These are phyloP conservation scores for Paramarasmius palmivorus DNA, from an alignment of 1,284 basidiomycete genomes.

Conservation along the genomic window DNA sequence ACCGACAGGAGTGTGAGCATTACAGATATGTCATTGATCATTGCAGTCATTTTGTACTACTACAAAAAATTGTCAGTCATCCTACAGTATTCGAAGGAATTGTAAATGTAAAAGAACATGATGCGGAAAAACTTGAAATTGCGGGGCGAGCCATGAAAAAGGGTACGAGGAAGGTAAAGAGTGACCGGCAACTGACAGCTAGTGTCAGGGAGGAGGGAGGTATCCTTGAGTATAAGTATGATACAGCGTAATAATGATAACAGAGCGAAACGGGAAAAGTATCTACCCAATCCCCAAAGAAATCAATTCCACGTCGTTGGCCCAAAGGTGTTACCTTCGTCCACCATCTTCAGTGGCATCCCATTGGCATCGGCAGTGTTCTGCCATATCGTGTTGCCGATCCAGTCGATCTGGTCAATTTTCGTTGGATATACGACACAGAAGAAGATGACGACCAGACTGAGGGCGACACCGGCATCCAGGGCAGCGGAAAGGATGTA, in stretches of 20 bases:
- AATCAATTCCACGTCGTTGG: conserved; percentile 52
- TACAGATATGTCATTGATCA: conserved; percentile 2
- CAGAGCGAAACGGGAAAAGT: not conserved
- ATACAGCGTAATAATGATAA: not conserved
- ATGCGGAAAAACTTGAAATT: conserved; percentile 1
- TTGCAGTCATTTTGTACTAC: conserved; percentile 16
- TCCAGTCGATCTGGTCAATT: conserved; percentile 58
- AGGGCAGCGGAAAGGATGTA: conserved; percentile 76
- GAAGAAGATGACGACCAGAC: conserved; percentile 68
- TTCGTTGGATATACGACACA: conserved; percentile 51
- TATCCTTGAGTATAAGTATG: not conserved
- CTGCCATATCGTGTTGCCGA: conserved; percentile 70
- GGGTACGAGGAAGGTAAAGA: not conserved
- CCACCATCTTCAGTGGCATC: conserved; percentile 46
- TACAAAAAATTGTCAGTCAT: conserved; percentile 9
- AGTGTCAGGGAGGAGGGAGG: not conserved
- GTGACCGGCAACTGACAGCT: not conserved
- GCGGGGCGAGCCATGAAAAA: not conserved
- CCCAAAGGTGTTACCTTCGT: conserved; percentile 54
- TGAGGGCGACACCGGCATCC: conserved; percentile 65
- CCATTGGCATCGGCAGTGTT: conserved; percentile 65
- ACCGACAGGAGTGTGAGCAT: not conserved
- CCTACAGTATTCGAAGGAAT: conserved; percentile 2
- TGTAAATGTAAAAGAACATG: conserved; percentile 15
- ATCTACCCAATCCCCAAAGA: conserved; percentile 10